These are phyloP conservation scores for Paralagenidium karlingii DNA, from an alignment of 352 stramenopile genomes.

Conservation along the genomic window DNA sequence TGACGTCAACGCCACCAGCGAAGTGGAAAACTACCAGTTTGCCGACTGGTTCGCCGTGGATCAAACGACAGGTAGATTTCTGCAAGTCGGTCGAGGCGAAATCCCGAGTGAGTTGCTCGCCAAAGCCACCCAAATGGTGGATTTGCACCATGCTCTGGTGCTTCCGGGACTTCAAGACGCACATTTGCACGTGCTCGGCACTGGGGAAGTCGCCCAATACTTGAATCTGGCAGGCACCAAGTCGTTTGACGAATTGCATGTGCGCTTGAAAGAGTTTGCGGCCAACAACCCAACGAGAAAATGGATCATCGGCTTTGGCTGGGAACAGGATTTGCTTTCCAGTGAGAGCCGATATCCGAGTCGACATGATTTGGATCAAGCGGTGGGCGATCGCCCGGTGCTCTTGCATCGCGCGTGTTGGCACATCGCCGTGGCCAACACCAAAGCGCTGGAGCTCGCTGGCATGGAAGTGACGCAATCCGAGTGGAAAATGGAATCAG, in stretches of 20 bases:
- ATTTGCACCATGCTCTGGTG: constrained; percentile 46
- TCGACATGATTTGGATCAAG: constrained; percentile 65
- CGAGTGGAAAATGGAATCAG: constrained; percentile 16
- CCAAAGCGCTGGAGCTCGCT: constrained; percentile 63
- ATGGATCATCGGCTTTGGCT: constrained; percentile 76
- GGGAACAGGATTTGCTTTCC: constrained; percentile 77
- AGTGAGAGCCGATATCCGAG: constrained; percentile 39
- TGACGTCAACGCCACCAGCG: too few relatives aligned
- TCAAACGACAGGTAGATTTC: too few relatives aligned
- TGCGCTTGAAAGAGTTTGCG: constrained; percentile 41
- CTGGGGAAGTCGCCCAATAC: constrained; percentile 75
- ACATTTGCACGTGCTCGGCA: constrained; percentile 80
- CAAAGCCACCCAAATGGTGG: constrained; percentile 21
- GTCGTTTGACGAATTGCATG: constrained; percentile 61
- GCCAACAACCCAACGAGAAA: constrained; percentile 42
- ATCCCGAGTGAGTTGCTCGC: background rate
- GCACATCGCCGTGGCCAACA: constrained; percentile 83
- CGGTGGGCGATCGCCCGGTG: constrained; percentile 50
- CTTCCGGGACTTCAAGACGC: constrained; percentile 81
- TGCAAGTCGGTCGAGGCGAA: constrained; percentile 2
- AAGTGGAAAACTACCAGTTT: too few relatives aligned
- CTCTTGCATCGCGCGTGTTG: constrained; percentile 82
- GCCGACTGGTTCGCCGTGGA: too few relatives aligned
- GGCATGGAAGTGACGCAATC: constrained; percentile 23
- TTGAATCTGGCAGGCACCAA: constrained; percentile 60